These are phyloP conservation scores for Microcos paniculata DNA, from an alignment of 345 rosid genomes.

Conservation along the genomic window DNA sequence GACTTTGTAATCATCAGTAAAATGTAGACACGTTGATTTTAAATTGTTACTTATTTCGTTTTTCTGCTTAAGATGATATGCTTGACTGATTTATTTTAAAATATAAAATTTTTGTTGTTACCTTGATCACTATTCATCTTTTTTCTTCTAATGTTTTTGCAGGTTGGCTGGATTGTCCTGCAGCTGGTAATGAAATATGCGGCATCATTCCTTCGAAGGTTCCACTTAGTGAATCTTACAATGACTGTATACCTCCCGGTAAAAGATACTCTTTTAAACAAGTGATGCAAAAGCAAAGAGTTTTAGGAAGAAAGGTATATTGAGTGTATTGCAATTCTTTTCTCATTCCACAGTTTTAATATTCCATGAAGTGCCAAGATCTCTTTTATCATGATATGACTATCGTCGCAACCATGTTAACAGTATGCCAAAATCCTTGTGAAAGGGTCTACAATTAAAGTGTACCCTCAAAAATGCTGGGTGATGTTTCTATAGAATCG, in stretches of 20 bases:
- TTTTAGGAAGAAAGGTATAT: slow-evolving; percentile 74
- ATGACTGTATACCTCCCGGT: slow-evolving; percentile 78
- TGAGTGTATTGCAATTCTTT: background rate
- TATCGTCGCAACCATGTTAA: background rate
- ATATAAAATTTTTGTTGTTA: background rate
- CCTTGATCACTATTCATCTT: background rate
- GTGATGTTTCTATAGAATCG: background rate
- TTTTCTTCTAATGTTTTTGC: slow-evolving; percentile 16
- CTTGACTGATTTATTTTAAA: background rate
- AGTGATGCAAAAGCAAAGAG: slow-evolving; percentile 76
- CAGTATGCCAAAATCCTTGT: background rate
- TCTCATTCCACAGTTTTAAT: background rate
- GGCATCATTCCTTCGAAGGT: slow-evolving; percentile 88
- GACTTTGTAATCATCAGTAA: too few relatives aligned
- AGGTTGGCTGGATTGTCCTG: slow-evolving; percentile 98
- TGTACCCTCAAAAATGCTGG: background rate
- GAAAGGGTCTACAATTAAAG: background rate
- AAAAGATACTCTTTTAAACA: slow-evolving; percentile 97
- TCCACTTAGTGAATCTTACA: slow-evolving; percentile 84
- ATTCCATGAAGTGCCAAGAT: background rate
- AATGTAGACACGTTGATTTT: background rate
- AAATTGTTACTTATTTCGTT: background rate
- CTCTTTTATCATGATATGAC: background rate
- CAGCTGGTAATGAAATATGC: slow-evolving; percentile 69
- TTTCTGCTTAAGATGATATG: background rate